These are phyloP conservation scores for Quercus phellos DNA, from an alignment of 331 rosid genomes.

Conservation along the genomic window DNA sequence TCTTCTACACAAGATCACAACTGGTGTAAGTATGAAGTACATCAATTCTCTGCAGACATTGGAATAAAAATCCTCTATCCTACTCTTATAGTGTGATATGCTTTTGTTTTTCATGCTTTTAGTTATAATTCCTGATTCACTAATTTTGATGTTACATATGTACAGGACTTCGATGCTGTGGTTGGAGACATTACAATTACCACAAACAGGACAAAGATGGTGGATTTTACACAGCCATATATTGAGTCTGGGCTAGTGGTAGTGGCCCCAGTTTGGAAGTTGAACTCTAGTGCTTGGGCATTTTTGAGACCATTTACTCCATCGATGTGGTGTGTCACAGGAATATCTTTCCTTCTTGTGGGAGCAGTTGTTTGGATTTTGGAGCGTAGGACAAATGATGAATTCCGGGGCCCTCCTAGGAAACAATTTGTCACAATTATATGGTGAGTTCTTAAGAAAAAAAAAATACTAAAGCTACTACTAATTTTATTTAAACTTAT, in stretches of 20 bases:
- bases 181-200: constrained; percentile 67
- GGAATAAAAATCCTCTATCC: too few species aligned
- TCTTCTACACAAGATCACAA: constrained; percentile 25
- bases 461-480: too few species aligned
- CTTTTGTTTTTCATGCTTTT: not conserved
- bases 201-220: constrained; percentile 59
- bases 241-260: constrained; percentile 64
- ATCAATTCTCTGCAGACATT: not conserved
- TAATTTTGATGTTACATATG: not conserved
- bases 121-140: not conserved
- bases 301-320: constrained; percentile 68
- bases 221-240: constrained; percentile 72
- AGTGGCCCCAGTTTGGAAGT: constrained; percentile 58
- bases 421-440: constrained; percentile 51
- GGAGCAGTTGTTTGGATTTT: constrained; percentile 68
- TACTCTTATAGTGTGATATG: not conserved
- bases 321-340: constrained; percentile 59
- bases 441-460: constrained; percentile 28
- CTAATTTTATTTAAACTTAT: too few species aligned
- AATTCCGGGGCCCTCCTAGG: constrained; percentile 53
- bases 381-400: constrained; percentile 54
- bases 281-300: constrained; percentile 65
- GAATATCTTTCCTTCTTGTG: constrained; percentile 43
- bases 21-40: constrained; percentile 36
- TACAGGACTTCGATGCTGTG: constrained; percentile 39